Conservation (phyloP, 2,329 filamentous ascomycete species). For the Claviceps sp. region DNA sequence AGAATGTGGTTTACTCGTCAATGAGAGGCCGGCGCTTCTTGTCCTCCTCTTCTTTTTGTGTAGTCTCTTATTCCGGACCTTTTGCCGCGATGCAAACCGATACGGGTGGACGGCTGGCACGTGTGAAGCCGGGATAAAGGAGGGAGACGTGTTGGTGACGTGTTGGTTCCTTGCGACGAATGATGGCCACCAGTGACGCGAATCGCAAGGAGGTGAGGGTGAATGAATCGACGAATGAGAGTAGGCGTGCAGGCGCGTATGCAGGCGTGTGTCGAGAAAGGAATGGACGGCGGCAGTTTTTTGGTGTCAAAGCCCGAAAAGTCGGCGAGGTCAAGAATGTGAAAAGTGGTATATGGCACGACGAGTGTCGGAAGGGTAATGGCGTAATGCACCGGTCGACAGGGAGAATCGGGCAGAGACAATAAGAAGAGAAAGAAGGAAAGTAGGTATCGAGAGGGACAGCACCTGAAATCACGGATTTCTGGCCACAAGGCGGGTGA, state of each 20-base stretch:
- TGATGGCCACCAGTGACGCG: constrained; percentile 4
- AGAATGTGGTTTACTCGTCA: background rate
- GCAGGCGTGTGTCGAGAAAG: background rate
- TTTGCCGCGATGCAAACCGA: background rate
- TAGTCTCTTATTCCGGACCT: background rate
- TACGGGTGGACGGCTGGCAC: background rate
- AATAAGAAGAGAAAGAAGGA: background rate
- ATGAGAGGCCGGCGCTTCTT: background rate
- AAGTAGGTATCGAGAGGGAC: background rate
- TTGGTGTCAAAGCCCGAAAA: background rate
- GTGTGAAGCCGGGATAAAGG: background rate
- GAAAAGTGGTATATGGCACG: constrained; percentile 1
- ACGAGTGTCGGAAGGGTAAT: background rate
- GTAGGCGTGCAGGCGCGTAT: no score
- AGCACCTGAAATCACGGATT: background rate
- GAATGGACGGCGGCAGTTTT: constrained; percentile 1
- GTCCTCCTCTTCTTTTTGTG: background rate
- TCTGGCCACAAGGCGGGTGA: background rate
- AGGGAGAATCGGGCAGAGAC: background rate
- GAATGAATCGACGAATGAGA: background rate
- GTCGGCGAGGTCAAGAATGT: constrained; percentile 4
- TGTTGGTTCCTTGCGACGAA: background rate
- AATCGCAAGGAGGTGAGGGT: background rate
- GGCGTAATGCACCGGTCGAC: background rate
- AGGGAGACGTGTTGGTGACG: background rate